Evolutionary conservation across 2,329 filamentous ascomycete species (phyloP), one percentile per base, ranked within the genome.

Genomic region (Hypoxylon sp.): DNA sequence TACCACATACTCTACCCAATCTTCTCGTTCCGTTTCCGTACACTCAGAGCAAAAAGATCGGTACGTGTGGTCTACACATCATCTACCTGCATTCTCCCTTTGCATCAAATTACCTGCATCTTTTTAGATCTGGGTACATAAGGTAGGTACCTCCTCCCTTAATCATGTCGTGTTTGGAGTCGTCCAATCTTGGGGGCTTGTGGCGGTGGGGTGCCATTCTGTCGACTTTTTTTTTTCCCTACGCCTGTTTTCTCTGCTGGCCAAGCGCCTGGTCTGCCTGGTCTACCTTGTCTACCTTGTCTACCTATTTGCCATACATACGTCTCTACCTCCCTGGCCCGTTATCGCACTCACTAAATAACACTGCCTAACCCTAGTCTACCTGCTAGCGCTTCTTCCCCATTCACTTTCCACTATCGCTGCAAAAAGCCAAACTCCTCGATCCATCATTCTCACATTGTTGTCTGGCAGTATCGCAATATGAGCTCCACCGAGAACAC

Each of bases 401-500:
- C 30, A 48, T 61, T 57, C 37, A 49, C 31, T 20, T 33, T 55
- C 25, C 8, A 55, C 35, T 6, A 11, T 57, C 10, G 27, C 57
- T 46, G 56, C 22, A 59, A 59, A 50, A 57, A 50, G 50, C 35
- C 31, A 44, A 63, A 54, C 14, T 30, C 46, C 14, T 51, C n/a
- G 22, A 54, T 27, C 27, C 46, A 58, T 37, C 57, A 33, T 61
- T 63, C 55, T 65, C 20, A 69, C 40, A 59, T 54, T 55, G 14
- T 50, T 37, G 37, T 51, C 17, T 53, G 65, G 61, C 40, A 67
- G 44, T 59, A 64, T 61, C 51, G 22, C 76, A 84, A 77, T 50
- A 86, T 86, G 85, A 85, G 82, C 80, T 78, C 83, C 68, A 77
- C 81, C 72, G 84, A 86, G 74, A 82, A 81, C 73, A 83, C 83